These are phyloP conservation scores for Scalesia atractyloides DNA, from an alignment of 129 eudicot species.

Conservation along the genomic window DNA sequence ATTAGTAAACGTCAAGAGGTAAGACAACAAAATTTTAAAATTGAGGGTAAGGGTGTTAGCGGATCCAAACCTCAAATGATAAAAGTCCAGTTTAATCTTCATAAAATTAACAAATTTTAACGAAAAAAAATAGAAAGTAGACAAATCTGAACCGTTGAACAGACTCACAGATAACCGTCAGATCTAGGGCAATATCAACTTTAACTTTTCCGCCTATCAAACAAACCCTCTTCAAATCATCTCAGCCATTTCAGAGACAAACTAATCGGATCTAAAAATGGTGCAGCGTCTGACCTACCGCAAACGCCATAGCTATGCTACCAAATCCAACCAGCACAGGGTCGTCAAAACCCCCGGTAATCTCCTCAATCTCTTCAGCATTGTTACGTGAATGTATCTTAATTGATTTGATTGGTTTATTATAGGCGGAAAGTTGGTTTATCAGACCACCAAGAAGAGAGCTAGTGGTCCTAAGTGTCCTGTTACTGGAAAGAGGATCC, in stretches of 20 bases:
- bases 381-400: neutral
- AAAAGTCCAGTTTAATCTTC: too few species aligned
- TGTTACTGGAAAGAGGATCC: slow-evolving; percentile 68
- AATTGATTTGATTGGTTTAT: slow-evolving; percentile 17
- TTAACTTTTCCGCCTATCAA: slow-evolving; percentile 34
- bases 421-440: slow-evolving; percentile 64
- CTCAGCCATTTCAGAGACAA: too few species aligned
- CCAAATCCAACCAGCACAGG: slow-evolving; percentile 74
- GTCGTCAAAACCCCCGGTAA: slow-evolving; percentile 77
- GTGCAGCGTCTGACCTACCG: slow-evolving; percentile 80
- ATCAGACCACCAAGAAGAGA: slow-evolving; percentile 74
- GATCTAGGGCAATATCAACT: slow-evolving; percentile 43
- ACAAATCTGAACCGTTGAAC: slow-evolving; percentile 32
- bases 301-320: slow-evolving; percentile 71
- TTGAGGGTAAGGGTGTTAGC: too few species aligned
- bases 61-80: too few species aligned
- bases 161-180: slow-evolving; percentile 35
- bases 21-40: too few species aligned
- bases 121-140: neutral
- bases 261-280: slow-evolving; percentile 35
- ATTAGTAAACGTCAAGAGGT: too few species aligned
- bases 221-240: neutral
- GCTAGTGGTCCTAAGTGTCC: slow-evolving; percentile 73
- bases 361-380: neutral
- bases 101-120: too few species aligned